Conservation (phyloP, 2,329 filamentous ascomycete genomes). For the Fusarium marasasianum region DNA sequence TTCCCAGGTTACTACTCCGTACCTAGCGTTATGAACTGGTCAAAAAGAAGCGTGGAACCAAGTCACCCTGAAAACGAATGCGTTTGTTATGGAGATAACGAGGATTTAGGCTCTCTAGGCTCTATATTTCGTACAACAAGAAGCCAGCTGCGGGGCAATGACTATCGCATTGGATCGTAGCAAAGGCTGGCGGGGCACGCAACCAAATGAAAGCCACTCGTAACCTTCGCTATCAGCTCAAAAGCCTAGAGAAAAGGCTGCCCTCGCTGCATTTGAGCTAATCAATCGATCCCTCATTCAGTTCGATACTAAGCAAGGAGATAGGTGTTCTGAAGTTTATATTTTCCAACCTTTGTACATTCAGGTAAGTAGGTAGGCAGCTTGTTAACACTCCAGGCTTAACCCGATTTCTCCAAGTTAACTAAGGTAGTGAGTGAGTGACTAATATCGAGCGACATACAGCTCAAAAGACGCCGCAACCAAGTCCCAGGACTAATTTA, state of each 20-base stretch:
- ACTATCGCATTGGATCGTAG: not conserved
- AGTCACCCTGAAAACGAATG: no score
- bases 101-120: no score
- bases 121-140: not conserved
- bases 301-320: not conserved
- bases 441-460: conserved; percentile 21
- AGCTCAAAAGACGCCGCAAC: conserved; percentile 10
- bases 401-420: conserved; percentile 11
- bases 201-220: conserved; percentile 23
- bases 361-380: not conserved
- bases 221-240: conserved; percentile 13
- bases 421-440: conserved; percentile 7
- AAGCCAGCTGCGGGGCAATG: conserved; percentile 19
- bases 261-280: not conserved
- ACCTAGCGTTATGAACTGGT: not conserved
- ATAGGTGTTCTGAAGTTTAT: not conserved
- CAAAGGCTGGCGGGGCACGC: conserved; percentile 20
- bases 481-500: not conserved
- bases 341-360: not conserved
- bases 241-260: not conserved
- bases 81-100: no score
- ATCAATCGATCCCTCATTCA: not conserved
- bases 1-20: not conserved
- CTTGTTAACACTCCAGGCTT: not conserved
- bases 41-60: not conserved